phyloP scores from a whole-genome alignment of 2,329 filamentous ascomycete genomes.

The Aspergillus sp. region DNA sequence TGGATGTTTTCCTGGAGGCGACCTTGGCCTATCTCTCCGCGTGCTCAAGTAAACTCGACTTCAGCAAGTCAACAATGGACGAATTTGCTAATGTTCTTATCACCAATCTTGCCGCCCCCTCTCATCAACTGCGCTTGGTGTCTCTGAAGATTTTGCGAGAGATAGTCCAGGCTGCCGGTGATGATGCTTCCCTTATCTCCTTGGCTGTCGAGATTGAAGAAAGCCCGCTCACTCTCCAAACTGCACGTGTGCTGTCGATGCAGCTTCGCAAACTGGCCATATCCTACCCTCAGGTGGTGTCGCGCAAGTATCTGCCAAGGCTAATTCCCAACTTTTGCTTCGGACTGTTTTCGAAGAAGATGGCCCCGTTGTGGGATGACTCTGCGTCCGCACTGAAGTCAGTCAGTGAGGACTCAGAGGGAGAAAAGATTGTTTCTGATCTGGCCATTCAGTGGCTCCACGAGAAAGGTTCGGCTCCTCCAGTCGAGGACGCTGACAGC shows the following conservation, averaged over 20 bases:
- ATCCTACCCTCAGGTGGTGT: conserved; percentile 58
- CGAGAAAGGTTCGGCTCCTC: conserved; percentile 24
- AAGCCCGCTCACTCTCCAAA: conserved; percentile 72
- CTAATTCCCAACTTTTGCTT: conserved; percentile 82
- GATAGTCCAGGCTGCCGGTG: conserved; percentile 47
- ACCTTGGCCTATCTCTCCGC: conserved; percentile 51
- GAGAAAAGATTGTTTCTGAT: conserved; percentile 69
- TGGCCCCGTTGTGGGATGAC: conserved; percentile 86
- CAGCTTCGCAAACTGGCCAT: conserved; percentile 74
- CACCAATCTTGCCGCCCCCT: conserved; percentile 70
- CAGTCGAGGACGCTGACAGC: conserved; percentile 22
- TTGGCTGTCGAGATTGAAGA: conserved; percentile 78
- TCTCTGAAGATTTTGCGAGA: conserved; percentile 70
- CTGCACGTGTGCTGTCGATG: conserved; percentile 75
- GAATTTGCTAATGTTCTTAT: conserved; percentile 64
- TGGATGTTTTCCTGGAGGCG: conserved; percentile 64
- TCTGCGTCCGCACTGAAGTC: conserved; percentile 71
- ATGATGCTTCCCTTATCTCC: conserved; percentile 42
- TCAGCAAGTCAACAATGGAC: conserved; percentile 57
- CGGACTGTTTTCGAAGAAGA: conserved; percentile 79
- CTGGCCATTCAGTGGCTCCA: conserved; percentile 76
- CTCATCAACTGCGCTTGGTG: conserved; percentile 68
- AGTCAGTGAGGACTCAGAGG: conserved; percentile 66
- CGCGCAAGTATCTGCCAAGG: conserved; percentile 64
- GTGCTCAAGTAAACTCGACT: conserved; percentile 24